phyloP scores from a whole-genome alignment of 805 yeast genomes.

The Kuraishia cidri region DNA sequence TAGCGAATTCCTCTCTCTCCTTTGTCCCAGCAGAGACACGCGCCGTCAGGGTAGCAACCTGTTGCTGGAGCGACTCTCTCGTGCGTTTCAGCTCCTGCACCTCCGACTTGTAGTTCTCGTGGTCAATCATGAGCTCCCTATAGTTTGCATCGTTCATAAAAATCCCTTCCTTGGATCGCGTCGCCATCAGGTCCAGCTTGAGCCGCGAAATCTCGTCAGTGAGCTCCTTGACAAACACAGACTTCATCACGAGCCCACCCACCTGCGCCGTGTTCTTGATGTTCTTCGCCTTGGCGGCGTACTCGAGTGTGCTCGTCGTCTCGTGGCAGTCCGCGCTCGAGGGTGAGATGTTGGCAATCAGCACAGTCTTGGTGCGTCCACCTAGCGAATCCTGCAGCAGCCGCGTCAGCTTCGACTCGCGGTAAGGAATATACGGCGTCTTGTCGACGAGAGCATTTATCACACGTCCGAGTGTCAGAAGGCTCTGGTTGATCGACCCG shows the following conservation, averaged over 20 bases:
- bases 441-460: conserved; percentile 65
- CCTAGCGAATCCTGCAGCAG: conserved; percentile 72
- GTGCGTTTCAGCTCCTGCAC: conserved; percentile 34
- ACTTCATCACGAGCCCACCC: conserved; percentile 24
- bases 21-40: conserved; percentile 9
- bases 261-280: conserved; percentile 42
- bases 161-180: conserved; percentile 57
- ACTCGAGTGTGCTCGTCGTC: conserved; percentile 43
- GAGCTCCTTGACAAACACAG: conserved; percentile 32
- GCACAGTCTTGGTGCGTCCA: conserved; percentile 80
- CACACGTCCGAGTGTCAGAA: conserved; percentile 82
- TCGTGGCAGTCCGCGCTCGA: conserved; percentile 37
- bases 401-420: conserved; percentile 74
- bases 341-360: conserved; percentile 85
- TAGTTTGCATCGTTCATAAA: conserved; percentile 55
- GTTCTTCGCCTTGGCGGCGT: conserved; percentile 48
- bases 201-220: conserved; percentile 34
- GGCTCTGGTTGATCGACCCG: conserved; percentile 84
- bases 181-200: conserved; percentile 47
- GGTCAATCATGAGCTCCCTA: conserved; percentile 35
- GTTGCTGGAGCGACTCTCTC: conserved; percentile 27
- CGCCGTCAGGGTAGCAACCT: conserved; percentile 18
- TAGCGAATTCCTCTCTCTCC: conserved; percentile 12
- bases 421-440: conserved; percentile 59
- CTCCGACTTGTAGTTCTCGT: conserved; percentile 40